A percentile compares a stretch with the other conserved stretches of the same genome.
Evolutionary conservation across 2,329 filamentous ascomycete genomes (phyloP).

Genomic region (Xylariaceae sp.): DNA sequence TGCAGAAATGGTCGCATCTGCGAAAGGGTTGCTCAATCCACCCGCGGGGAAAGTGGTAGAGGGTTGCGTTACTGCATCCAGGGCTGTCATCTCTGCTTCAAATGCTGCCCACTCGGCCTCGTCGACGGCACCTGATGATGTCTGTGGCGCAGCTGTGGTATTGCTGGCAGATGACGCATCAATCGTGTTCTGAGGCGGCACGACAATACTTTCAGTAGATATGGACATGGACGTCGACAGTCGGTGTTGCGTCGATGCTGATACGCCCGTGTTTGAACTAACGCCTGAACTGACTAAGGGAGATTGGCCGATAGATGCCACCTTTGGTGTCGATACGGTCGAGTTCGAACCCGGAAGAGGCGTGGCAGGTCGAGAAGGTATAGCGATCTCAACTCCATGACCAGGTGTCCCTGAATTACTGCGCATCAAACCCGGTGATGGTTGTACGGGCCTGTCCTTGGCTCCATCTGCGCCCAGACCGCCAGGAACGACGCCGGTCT

Average conservation of each 20-base stretch:
- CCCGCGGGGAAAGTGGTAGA: not conserved
- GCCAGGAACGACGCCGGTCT: conserved; percentile 30
- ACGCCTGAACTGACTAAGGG: conserved; percentile 32
- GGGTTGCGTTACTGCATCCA: conserved; percentile 21
- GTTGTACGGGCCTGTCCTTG: conserved; percentile 25
- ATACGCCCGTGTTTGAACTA: conserved; percentile 7
- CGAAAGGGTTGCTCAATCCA: conserved; percentile 26
- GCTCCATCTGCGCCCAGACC: conserved; percentile 7
- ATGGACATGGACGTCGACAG: conserved; percentile 19
- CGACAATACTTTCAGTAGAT: conserved; percentile 22
- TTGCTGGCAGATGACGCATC: conserved; percentile 2
- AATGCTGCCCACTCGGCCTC: conserved; percentile 85
- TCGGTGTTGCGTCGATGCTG: conserved; percentile 7
- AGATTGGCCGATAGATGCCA: conserved; percentile 35
- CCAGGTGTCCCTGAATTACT: conserved; percentile 48
- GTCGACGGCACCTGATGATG: conserved; percentile 40
- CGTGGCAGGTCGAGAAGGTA: conserved; percentile 59
- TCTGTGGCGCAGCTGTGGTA: not conserved
- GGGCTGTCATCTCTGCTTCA: conserved; percentile 68
- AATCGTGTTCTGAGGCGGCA: conserved; percentile 5
- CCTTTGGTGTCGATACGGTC: conserved; percentile 40
- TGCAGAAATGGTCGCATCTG: conserved; percentile 60
- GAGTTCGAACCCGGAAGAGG: conserved; percentile 43
- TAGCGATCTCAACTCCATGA: conserved; percentile 55
- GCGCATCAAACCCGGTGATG: conserved; percentile 38